Conservation (phyloP, 2,329 filamentous ascomycete species). For the Paracamarosporium sp. region DNA sequence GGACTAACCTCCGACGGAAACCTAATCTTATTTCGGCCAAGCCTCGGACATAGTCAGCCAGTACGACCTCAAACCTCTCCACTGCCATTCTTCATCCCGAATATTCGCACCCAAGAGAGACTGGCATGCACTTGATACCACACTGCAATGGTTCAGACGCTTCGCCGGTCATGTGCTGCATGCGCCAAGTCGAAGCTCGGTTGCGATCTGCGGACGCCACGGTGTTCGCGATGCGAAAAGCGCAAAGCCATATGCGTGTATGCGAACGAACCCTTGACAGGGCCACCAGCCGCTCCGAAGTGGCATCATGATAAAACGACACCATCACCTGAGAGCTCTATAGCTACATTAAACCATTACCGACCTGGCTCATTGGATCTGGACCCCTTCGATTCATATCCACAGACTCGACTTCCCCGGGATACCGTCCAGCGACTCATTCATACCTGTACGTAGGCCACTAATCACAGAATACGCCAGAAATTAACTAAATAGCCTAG, state of each 20-base stretch:
- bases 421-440: slow-evolving; percentile 63
- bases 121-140: slow-evolving; percentile 12
- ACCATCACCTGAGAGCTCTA: slow-evolving; percentile 10
- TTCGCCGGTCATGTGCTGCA: slow-evolving; percentile 63
- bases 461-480: slow-evolving; percentile 28
- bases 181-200: slow-evolving; percentile 64
- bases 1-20: background rate
- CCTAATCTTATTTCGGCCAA: background rate
- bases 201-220: slow-evolving; percentile 62
- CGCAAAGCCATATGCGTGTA: slow-evolving; percentile 58
- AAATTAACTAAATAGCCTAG: slow-evolving; percentile 25
- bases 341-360: slow-evolving; percentile 20
- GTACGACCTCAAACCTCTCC: background rate
- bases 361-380: slow-evolving; percentile 44
- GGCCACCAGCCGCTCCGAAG: slow-evolving; percentile 8
- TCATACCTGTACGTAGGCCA: slow-evolving; percentile 56
- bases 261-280: slow-evolving; percentile 60
- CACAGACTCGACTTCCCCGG: slow-evolving; percentile 59
- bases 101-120: background rate
- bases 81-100: background rate
- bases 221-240: slow-evolving; percentile 63
- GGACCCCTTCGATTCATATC: slow-evolving; percentile 66
- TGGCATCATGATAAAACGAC: background rate
- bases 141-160: slow-evolving; percentile 59
- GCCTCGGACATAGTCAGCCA: background rate